These are phyloP conservation scores for Chenopodium formosanum DNA, from an alignment of 148 eudicot genomes.

Conservation along the genomic window DNA sequence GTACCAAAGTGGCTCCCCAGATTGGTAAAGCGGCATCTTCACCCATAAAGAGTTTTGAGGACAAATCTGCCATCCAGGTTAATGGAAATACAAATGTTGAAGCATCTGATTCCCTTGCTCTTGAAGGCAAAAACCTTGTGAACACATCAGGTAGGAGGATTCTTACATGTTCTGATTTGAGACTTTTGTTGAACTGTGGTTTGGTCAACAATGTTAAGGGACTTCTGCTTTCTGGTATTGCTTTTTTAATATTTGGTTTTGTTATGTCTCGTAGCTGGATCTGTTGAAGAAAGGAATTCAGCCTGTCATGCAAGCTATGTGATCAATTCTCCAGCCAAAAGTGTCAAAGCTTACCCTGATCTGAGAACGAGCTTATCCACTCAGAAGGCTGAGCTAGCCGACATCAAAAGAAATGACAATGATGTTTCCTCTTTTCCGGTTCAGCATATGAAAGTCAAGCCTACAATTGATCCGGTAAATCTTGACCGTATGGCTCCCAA, in stretches of 20 bases:
- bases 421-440: slow-evolving; percentile 16
- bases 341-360: slow-evolving; percentile 16
- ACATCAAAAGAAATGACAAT: not conserved
- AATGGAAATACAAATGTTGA: slow-evolving; percentile 16
- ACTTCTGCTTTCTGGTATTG: slow-evolving; percentile 4
- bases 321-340: slow-evolving; percentile 13
- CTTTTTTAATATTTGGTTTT: not conserved
- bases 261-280: slow-evolving; percentile 19
- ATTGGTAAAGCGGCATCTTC: not conserved
- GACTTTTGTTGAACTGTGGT: not conserved
- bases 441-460: slow-evolving; percentile 6
- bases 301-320: slow-evolving; percentile 2
- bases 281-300: slow-evolving; percentile 15
- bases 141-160: slow-evolving; percentile 25
- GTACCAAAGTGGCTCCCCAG: slow-evolving; percentile 5
- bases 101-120: not conserved
- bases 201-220: not conserved
- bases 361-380: slow-evolving; percentile 6
- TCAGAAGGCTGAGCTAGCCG: slow-evolving; percentile 3
- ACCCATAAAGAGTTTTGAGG: not conserved
- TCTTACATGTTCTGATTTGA: not conserved
- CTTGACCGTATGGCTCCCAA: not conserved
- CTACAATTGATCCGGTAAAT: slow-evolving; percentile 1
- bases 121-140: slow-evolving; percentile 17
- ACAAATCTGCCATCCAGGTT: slow-evolving; percentile 1